Base-by-base conservation (phyloP, 2,329 filamentous ascomycete species). In the Arthroderma sp. region DNA sequence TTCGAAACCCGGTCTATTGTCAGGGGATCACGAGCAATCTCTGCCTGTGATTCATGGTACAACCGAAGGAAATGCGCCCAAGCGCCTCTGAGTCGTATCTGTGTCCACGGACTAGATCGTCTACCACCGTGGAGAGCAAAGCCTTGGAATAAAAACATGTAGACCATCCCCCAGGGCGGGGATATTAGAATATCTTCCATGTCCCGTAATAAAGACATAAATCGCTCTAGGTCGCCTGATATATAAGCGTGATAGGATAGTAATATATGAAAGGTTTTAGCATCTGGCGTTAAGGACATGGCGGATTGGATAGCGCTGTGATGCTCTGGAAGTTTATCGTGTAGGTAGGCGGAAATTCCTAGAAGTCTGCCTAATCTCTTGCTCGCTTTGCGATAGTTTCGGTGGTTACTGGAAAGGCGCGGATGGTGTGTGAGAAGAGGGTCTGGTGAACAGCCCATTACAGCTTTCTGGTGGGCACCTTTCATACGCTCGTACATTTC, bases 401-500 rank as follows among this genome's bases (percentile, higher is more conserved):
- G 42, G 47, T 61, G 57, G 36, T 50, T 46, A 27, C 66, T 56
- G 71, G 58, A 47, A 58, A 50, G 37, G 44, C 47, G 57, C 47
- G 47, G 55, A 48, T 43, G 52, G 37, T 36, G 47, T 34, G 38
- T 50, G 42, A 58, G 55, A 6, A 59, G 27, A 29, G 29, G 33
- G 11, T 37, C 41, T n/a, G 15, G 15, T 22, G 15, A 22, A 22
- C 15, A 22, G 15, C 15, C 15, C 15, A 22, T 22, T 22, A 22
- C 15, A 22, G 15, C 15, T 53, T 22, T 62, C 61, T 36, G 59
- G 46, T 79, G 70, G 29, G 77, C 68, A 2, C 64, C 65, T 61
- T 87, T 88, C 88, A 98, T 96, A 48, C 80, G 79, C 46, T 78
- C 69, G 55, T 95, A 95, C 7, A 94, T 77, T 48, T 82, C 74